Percentiles rank a stretch among this genome's conserved stretches.
These are phyloP conservation scores for Camelina neglecta DNA, from an alignment of 345 rosid genomes.

Conservation along the genomic window DNA sequence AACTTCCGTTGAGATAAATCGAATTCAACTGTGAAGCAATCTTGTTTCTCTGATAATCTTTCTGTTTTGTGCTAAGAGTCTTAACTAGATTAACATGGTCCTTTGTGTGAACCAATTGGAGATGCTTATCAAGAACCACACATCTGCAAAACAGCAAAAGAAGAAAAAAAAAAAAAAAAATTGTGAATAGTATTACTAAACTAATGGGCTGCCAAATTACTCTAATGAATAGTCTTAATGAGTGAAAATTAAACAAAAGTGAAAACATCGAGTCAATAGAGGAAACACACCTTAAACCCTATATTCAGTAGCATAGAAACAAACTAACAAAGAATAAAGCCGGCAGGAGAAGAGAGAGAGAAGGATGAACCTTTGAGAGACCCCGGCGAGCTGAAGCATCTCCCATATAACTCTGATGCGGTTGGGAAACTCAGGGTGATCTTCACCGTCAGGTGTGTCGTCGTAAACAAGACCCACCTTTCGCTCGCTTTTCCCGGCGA, in stretches of 20 bases:
- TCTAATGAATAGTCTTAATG: not conserved
- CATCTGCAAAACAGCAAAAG: constrained; percentile 54
- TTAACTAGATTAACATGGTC: constrained; percentile 67
- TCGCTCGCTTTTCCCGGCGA: constrained; percentile 36
- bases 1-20: constrained; percentile 79
- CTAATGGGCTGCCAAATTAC: constrained; percentile 8
- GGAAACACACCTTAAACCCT: not conserved
- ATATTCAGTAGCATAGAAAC: not conserved
- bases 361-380: constrained; percentile 59
- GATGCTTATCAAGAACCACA: constrained; percentile 63
- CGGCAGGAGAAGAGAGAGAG: not conserved
- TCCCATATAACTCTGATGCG: constrained; percentile 81
- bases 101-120: constrained; percentile 64
- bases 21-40: constrained; percentile 72
- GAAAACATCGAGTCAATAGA: not conserved
- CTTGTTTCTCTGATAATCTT: constrained; percentile 53
- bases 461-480: constrained; percentile 78
- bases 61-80: constrained; percentile 67
- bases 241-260: constrained; percentile 4
- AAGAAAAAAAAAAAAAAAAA: constrained; percentile 17
- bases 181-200: not conserved
- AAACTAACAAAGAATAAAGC: not conserved
- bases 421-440: constrained; percentile 79
- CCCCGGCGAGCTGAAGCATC: constrained; percentile 61
- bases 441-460: constrained; percentile 68